Evolutionary conservation across 345 rosid genomes (phyloP).

Genomic region (Toxicodendron radicans): DNA sequence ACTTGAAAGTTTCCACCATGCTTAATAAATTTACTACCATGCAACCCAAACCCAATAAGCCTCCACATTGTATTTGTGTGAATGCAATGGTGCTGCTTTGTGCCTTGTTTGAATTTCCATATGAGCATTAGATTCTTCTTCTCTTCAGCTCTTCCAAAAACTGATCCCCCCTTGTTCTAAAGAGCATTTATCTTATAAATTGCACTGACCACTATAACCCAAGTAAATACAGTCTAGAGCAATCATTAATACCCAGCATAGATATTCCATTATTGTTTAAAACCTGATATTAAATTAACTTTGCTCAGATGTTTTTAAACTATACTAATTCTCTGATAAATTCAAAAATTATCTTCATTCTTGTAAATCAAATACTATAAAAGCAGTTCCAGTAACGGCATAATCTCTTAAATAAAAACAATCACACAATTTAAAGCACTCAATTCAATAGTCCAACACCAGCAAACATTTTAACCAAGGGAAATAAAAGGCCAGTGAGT

Average conservation of each 20-base stretch:
- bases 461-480: not conserved
- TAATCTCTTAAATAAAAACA: not conserved
- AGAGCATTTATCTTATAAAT: conserved; percentile 9
- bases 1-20: not conserved
- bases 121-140: not conserved
- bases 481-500: not conserved
- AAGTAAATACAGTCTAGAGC: not conserved
- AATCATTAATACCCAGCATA: not conserved
- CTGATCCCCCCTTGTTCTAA: not conserved
- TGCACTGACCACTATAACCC: not conserved
- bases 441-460: not conserved
- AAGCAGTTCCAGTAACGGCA: not conserved
- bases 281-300: conserved; percentile 8
- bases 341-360: not conserved
- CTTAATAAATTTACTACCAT: not conserved
- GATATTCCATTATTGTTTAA: not conserved
- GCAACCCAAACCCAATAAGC: not conserved
- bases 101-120: not conserved
- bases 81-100: not conserved
- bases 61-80: not conserved
- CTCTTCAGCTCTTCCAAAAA: not conserved
- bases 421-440: not conserved
- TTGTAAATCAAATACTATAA: not conserved
- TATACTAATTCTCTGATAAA: not conserved
- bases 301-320: not conserved